Percentiles rank a stretch among this genome's conserved stretches.
phyloP scores from a whole-genome alignment of 305 asterid species.

The Plantago lanceolata region DNA sequence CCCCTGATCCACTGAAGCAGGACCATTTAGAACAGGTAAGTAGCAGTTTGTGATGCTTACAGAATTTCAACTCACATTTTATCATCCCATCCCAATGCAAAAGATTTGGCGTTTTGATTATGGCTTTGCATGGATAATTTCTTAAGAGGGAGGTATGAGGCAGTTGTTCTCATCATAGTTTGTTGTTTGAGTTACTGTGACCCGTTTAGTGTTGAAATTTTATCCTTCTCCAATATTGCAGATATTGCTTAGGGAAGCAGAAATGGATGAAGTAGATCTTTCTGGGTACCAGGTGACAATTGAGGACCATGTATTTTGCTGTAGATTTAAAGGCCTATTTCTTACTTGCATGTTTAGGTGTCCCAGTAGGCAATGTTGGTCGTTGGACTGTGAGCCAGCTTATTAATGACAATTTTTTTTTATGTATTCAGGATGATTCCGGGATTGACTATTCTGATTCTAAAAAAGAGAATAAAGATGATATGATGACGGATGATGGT shows the following conservation, averaged over 20 bases:
- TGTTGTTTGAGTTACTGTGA: neutral
- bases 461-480: conserved; percentile 65
- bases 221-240: conserved; percentile 29
- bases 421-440: conserved; percentile 80
- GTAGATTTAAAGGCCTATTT: neutral
- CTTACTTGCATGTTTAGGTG: too few species aligned
- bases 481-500: conserved; percentile 69
- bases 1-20: conserved; percentile 83
- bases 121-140: neutral
- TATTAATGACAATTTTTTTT: conserved; percentile 16
- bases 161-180: neutral
- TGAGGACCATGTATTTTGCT: conserved; percentile 25
- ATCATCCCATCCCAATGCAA: neutral
- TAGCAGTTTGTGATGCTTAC: too few species aligned
- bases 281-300: conserved; percentile 86
- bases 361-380: neutral
- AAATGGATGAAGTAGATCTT: conserved; percentile 81
- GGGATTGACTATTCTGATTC: conserved; percentile 56
- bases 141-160: too few species aligned
- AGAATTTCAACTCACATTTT: too few species aligned
- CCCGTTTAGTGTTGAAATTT: neutral
- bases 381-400: conserved; percentile 10
- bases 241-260: conserved; percentile 98
- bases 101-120: neutral
- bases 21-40: conserved; percentile 83